A percentile compares a stretch with the other conserved stretches of the same genome.
phyloP scores from a whole-genome alignment of 192 early-diverging fungal genomes.

The Globomyces pollinis-pini region DNA sequence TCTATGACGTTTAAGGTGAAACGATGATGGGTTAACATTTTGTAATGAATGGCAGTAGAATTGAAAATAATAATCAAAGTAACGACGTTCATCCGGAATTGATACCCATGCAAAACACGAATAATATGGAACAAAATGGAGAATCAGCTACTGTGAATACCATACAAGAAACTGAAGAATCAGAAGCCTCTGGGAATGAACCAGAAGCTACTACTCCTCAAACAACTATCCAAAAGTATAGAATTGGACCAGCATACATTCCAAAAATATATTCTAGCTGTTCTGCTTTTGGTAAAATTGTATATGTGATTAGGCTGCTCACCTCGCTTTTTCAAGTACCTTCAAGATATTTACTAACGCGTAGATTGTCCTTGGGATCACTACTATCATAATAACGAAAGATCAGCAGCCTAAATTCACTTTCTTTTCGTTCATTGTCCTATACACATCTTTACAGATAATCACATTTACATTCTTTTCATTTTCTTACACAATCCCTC shows the following conservation, averaged over 20 bases:
- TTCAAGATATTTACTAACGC: not conserved
- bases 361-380: not conserved
- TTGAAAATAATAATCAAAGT: too few relatives aligned
- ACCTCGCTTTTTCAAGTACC: not conserved
- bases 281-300: not conserved
- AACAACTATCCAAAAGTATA: not conserved
- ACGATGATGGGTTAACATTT: too few relatives aligned
- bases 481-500: not conserved
- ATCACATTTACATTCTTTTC: not conserved
- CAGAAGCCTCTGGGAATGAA: too few relatives aligned
- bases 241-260: not conserved
- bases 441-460: not conserved
- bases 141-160: too few relatives aligned
- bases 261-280: not conserved
- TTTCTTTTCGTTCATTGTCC: not conserved
- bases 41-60: too few relatives aligned
- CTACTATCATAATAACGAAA: not conserved
- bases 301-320: not conserved
- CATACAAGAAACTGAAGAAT: too few relatives aligned
- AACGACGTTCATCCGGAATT: too few relatives aligned
- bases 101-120: too few relatives aligned
- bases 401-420: too few relatives aligned
- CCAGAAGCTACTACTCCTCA: too few relatives aligned
- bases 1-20: too few relatives aligned
- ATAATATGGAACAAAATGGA: too few relatives aligned